phyloP scores from a whole-genome alignment of 805 yeast genomes.

The Barnettozyma botsteinii region DNA sequence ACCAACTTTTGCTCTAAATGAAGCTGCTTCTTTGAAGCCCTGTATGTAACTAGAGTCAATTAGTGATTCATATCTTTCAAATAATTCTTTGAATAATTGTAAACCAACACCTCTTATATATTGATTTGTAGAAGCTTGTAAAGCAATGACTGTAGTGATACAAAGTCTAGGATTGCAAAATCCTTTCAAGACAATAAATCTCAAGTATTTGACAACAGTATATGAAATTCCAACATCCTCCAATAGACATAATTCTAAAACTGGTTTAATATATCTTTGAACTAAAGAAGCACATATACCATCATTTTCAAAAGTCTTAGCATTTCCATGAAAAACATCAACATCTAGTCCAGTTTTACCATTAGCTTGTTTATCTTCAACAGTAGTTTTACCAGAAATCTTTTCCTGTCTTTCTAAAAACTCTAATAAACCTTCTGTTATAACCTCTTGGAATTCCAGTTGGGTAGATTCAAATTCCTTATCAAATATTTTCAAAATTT shows the following conservation, averaged over 20 bases:
- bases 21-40: slow-evolving; percentile 52
- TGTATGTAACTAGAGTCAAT: slow-evolving; percentile 60
- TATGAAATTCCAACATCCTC: slow-evolving; percentile 42
- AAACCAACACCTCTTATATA: slow-evolving; percentile 43
- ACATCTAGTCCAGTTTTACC: slow-evolving; percentile 30
- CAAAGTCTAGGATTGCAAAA: slow-evolving; percentile 70
- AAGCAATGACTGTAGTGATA: slow-evolving; percentile 63
- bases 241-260: slow-evolving; percentile 44
- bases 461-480: slow-evolving; percentile 37
- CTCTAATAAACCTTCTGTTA: slow-evolving; percentile 51
- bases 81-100: slow-evolving; percentile 48
- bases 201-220: slow-evolving; percentile 49
- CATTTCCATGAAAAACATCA: slow-evolving; percentile 49
- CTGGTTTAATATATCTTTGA: slow-evolving; percentile 49
- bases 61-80: slow-evolving; percentile 64
- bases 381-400: slow-evolving; percentile 36
- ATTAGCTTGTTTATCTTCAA: slow-evolving; percentile 33
- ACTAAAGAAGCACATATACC: slow-evolving; percentile 71
- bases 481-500: slow-evolving; percentile 48
- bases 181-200: slow-evolving; percentile 54
- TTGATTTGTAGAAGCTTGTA: slow-evolving; percentile 47
- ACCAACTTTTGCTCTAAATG: slow-evolving; percentile 32
- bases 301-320: slow-evolving; percentile 47
- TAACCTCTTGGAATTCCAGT: slow-evolving; percentile 40
- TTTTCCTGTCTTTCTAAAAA: slow-evolving; percentile 55